phyloP scores from a whole-genome alignment of 176 grass and related monocot genomes.

The Triticum urartu region DNA sequence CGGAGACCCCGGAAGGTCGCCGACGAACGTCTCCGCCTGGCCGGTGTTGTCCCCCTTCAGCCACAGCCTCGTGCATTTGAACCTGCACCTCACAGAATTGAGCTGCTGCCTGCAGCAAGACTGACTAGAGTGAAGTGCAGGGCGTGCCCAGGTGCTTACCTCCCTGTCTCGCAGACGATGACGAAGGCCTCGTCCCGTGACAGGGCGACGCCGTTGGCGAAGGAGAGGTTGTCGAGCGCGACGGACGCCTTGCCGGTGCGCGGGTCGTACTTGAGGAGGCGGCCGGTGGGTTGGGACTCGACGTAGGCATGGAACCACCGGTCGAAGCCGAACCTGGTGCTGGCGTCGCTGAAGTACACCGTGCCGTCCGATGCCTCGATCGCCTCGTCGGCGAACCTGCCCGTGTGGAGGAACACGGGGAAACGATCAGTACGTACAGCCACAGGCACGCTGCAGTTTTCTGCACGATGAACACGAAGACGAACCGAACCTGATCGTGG shows the following conservation, averaged over 20 bases:
- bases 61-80: slow-evolving; percentile 61
- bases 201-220: slow-evolving; percentile 80
- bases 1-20: slow-evolving; percentile 59
- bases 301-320: slow-evolving; percentile 43
- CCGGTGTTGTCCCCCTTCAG: slow-evolving; percentile 59
- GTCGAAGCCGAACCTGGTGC: slow-evolving; percentile 52
- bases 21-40: slow-evolving; percentile 55
- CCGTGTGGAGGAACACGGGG: not conserved
- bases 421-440: not conserved
- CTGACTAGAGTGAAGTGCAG: not conserved
- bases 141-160: not conserved
- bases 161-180: slow-evolving; percentile 56
- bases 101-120: not conserved
- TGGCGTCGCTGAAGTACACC: slow-evolving; percentile 78
- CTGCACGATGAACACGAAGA: not conserved
- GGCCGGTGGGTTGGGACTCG: slow-evolving; percentile 48
- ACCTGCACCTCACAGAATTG: slow-evolving; percentile 30
- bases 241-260: slow-evolving; percentile 34
- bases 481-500: slow-evolving; percentile 46
- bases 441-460: not conserved
- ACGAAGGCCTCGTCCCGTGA: slow-evolving; percentile 53
- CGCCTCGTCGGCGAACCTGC: slow-evolving; percentile 57
- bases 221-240: slow-evolving; percentile 43
- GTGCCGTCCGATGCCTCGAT: slow-evolving; percentile 63
- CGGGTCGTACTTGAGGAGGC: slow-evolving; percentile 82